Percentiles rank a stretch among this genome's conserved stretches.
These are phyloP conservation scores for Hymenoscyphus repandus DNA, from an alignment of 2,329 filamentous ascomycete species.

Conservation along the genomic window DNA sequence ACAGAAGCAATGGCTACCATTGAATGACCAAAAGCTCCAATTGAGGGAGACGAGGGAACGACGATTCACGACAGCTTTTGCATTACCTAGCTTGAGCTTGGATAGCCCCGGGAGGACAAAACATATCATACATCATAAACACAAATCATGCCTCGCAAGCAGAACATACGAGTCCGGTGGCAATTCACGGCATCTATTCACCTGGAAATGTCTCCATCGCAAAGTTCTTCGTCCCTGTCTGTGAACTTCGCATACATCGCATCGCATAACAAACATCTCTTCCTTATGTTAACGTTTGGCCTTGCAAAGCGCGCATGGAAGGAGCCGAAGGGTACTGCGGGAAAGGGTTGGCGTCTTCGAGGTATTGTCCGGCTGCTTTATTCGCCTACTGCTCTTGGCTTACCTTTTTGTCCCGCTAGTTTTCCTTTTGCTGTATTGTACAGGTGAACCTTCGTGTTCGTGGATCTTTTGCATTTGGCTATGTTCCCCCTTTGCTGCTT, in stretches of 20 bases:
- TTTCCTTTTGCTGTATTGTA: neutral
- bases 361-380: neutral
- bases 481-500: neutral
- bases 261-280: no score
- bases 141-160: neutral
- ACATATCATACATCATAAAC: neutral
- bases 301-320: no score
- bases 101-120: conserved; percentile 9
- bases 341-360: no score
- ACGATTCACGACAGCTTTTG: conserved; percentile 18
- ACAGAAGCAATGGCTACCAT: conserved; percentile 29
- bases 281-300: no score
- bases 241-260: no score
- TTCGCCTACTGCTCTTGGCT: neutral
- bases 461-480: neutral
- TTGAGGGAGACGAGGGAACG: conserved; percentile 8
- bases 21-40: conserved; percentile 15
- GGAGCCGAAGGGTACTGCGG: no score
- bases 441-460: neutral
- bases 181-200: neutral
- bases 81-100: conserved; percentile 22
- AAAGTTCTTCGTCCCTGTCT: no score
- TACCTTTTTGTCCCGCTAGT: neutral
- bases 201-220: no score
- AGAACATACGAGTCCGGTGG: no score